A percentile compares a stretch with the other conserved stretches of the same genome.
Evolutionary conservation across 306 rosid genomes (phyloP).

Genomic region (Canavalia ensiformis): DNA sequence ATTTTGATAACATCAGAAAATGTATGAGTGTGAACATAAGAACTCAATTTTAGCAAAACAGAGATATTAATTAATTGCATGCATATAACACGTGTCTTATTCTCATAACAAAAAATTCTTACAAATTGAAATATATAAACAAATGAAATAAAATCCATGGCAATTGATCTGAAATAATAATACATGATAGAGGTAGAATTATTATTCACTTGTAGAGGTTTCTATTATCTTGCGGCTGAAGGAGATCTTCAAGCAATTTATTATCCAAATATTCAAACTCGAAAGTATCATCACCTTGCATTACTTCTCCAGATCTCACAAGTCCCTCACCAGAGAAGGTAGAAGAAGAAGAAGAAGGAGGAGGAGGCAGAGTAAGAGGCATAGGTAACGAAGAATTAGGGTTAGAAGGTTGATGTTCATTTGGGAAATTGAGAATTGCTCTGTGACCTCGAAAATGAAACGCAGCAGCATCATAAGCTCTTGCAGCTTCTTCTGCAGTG

Average conservation of each 20-base stretch:
- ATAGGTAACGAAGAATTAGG: slow-evolving; percentile 43
- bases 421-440: slow-evolving; percentile 91
- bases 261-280: slow-evolving; percentile 80
- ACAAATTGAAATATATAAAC: background rate
- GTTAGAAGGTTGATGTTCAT: slow-evolving; percentile 61
- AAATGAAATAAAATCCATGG: background rate
- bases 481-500: slow-evolving; percentile 85
- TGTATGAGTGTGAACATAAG: slow-evolving; percentile 25
- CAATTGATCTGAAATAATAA: background rate
- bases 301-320: background rate
- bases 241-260: slow-evolving; percentile 79
- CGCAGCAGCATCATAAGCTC: slow-evolving; percentile 94
- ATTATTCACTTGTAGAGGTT: background rate
- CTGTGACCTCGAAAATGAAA: slow-evolving; percentile 78
- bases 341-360: slow-evolving; percentile 40
- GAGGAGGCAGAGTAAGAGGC: slow-evolving; percentile 35
- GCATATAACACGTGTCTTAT: background rate
- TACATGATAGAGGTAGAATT: background rate
- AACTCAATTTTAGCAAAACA: background rate
- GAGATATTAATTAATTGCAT: background rate
- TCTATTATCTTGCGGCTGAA: slow-evolving; percentile 52
- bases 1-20: slow-evolving; percentile 12
- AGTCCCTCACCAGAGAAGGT: slow-evolving; percentile 20
- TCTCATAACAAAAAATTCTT: background rate
- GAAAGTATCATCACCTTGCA: slow-evolving; percentile 43